Conservation (phyloP, 2,329 filamentous ascomycete genomes). For the Exophiala sp. region DNA sequence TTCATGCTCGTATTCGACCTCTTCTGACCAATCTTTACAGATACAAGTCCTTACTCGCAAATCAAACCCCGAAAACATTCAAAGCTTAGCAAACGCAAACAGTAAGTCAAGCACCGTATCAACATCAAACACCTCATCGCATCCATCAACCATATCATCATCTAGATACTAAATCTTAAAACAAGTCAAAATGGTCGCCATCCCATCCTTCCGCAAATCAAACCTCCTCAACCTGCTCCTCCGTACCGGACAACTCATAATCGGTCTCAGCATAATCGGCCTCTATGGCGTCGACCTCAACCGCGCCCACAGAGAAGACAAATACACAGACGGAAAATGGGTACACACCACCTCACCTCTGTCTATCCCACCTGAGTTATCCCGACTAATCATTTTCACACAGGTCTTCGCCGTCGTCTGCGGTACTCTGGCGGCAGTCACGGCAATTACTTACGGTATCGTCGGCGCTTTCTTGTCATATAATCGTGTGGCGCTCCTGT, state of each 20-base stretch:
- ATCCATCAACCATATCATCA: not conserved
- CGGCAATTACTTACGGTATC: slow-evolving; percentile 62
- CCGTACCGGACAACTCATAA: slow-evolving; percentile 70
- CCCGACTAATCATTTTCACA: slow-evolving; percentile 5
- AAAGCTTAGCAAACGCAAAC: too few relatives aligned
- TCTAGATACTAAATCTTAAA: not conserved
- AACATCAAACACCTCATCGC: not conserved
- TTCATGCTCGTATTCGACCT: too few relatives aligned
- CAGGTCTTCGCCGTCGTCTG: slow-evolving; percentile 70
- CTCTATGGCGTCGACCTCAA: slow-evolving; percentile 71
- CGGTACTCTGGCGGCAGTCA: slow-evolving; percentile 62
- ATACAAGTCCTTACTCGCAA: too few relatives aligned
- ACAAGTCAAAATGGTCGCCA: slow-evolving; percentile 1
- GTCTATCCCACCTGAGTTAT: slow-evolving; percentile 8
- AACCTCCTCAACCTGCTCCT: slow-evolving; percentile 43
- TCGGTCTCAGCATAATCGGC: slow-evolving; percentile 72
- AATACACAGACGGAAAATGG: slow-evolving; percentile 65
- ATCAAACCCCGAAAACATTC: too few relatives aligned
- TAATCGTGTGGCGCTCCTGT: slow-evolving; percentile 40
- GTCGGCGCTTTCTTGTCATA: slow-evolving; percentile 50
- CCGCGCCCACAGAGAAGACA: slow-evolving; percentile 48
- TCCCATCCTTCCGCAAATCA: slow-evolving; percentile 11
- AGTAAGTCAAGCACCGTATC: not conserved
- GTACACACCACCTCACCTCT: slow-evolving; percentile 42
- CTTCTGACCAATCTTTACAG: too few relatives aligned